Conservation (phyloP, 108 stramenopile genomes). For the Heterococcus sp. region DNA sequence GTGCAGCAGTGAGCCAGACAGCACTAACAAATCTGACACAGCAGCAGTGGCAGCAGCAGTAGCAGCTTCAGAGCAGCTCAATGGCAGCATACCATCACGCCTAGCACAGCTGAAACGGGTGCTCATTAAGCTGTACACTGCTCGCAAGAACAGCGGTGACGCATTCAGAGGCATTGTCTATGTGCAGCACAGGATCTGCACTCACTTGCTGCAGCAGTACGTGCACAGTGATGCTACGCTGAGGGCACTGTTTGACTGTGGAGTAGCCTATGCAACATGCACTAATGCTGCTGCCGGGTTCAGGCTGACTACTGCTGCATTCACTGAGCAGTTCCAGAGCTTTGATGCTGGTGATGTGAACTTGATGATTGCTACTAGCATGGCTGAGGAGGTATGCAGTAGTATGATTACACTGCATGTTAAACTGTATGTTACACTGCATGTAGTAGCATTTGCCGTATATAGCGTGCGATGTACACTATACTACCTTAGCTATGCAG, state of each 20-base stretch:
- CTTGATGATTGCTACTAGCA: neutral
- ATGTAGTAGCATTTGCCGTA: too few relatives aligned
- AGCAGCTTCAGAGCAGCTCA: neutral
- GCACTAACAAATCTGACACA: neutral
- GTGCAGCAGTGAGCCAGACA: neutral
- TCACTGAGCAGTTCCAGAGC: neutral
- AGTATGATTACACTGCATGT: too few relatives aligned
- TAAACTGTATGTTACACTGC: too few relatives aligned
- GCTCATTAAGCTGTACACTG: neutral
- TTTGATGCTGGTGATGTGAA: neutral
- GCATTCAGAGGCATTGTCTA: neutral
- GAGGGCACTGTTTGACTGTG: neutral
- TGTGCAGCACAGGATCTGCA: neutral
- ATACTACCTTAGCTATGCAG: too few relatives aligned
- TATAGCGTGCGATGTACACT: too few relatives aligned
- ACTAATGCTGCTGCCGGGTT: neutral
- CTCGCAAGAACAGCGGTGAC: neutral
- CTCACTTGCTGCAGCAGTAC: neutral
- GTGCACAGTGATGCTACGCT: neutral
- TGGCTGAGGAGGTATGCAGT: neutral
- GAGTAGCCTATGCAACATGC: neutral
- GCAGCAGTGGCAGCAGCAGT: neutral
- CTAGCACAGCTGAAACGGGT: neutral
- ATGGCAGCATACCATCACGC: neutral
- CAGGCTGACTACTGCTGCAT: neutral